A percentile compares a stretch with the other conserved stretches of the same genome.
Conservation (phyloP, 2,329 filamentous ascomycete species). For the Ceratocystis variospora region DNA sequence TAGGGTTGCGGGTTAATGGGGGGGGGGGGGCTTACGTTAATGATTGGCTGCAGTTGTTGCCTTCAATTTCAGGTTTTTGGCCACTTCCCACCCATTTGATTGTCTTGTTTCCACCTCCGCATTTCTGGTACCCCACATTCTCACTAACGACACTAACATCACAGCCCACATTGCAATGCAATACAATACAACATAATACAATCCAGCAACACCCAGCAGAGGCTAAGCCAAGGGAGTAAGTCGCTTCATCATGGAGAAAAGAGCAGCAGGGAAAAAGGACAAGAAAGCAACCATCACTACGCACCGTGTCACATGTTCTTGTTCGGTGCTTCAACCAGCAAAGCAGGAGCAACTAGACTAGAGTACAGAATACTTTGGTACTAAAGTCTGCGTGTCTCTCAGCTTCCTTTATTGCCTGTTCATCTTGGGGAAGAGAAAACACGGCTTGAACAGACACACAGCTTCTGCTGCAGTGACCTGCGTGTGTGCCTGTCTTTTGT, state of each 20-base stretch:
- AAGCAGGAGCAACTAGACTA: too few relatives aligned
- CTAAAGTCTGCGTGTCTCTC: neutral
- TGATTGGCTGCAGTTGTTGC: neutral
- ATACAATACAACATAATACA: neutral
- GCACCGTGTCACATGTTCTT: conserved; percentile 1
- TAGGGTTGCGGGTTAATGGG: too few relatives aligned
- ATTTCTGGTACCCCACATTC: neutral
- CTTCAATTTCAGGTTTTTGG: neutral
- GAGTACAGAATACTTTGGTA: neutral
- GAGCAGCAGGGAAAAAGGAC: neutral
- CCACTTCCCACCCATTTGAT: neutral
- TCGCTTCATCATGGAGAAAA: neutral
- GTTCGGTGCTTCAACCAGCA: neutral
- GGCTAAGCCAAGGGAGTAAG: neutral
- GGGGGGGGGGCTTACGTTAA: too few relatives aligned
- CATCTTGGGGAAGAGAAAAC: neutral
- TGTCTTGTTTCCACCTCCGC: neutral
- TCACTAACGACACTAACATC: neutral
- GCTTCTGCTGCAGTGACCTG: neutral
- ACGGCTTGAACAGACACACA: neutral
- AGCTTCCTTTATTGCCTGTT: neutral
- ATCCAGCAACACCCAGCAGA: neutral
- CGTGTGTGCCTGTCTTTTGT: conserved; percentile 1
- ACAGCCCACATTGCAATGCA: neutral
- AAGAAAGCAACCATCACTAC: neutral